Evolutionary conservation across 1,284 basidiomycete species (phyloP).

Genomic region (Phenoliferia sp.): DNA sequence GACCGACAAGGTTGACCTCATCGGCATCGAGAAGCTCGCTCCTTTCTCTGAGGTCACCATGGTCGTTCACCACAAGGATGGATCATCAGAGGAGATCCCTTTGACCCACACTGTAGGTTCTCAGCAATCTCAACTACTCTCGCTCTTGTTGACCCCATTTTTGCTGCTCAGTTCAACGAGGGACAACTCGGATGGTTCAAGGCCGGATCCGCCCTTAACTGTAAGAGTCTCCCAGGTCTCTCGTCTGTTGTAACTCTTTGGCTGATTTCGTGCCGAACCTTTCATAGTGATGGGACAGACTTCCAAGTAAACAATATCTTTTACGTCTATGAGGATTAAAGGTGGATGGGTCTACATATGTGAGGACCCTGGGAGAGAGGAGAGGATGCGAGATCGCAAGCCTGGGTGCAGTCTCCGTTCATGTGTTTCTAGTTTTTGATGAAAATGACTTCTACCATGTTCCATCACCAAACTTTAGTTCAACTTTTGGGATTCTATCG

Average conservation of each 20-base stretch:
- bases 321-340: too few species aligned
- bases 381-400: too few species aligned
- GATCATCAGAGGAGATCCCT: slow-evolving; percentile 45
- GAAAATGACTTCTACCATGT: background rate
- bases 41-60: slow-evolving; percentile 84
- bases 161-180: slow-evolving; percentile 28
- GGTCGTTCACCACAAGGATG: slow-evolving; percentile 73
- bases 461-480: too few species aligned
- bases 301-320: too few species aligned
- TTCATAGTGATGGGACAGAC: too few species aligned
- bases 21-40: slow-evolving; percentile 74
- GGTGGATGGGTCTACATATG: too few species aligned
- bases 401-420: background rate
- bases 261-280: too few species aligned
- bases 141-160: background rate
- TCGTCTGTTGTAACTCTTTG: too few species aligned
- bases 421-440: slow-evolving; percentile 1
- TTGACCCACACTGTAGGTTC: slow-evolving; percentile 34
- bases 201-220: slow-evolving; percentile 20
- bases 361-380: background rate
- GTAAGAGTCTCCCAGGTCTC: too few species aligned
- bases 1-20: slow-evolving; percentile 74
- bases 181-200: slow-evolving; percentile 34
- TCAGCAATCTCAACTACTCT: too few species aligned
- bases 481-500: too few species aligned